Evolutionary conservation across 2,329 filamentous ascomycete species (phyloP), one percentile per base, ranked within the genome.

Genomic region (Neonectria faginata): DNA sequence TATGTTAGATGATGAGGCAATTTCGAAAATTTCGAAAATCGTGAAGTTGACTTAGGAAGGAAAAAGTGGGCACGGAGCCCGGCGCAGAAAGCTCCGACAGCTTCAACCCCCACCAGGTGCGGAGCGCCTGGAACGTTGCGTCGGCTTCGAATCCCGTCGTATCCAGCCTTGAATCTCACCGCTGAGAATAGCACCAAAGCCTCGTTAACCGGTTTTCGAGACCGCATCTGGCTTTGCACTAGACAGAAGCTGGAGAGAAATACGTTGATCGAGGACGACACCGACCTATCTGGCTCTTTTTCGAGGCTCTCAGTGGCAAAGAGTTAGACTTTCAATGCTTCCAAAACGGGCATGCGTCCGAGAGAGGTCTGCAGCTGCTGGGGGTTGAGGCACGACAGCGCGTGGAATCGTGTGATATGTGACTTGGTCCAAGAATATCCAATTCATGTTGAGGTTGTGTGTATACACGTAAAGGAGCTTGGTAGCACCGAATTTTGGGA

Each of bases 21-120:
- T 18, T 25, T 25, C 45, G 25, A 59, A 27, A 41, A 42, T 57
- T 58, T 54, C 0, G 16, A 55, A 20, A 18, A 47, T 57, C 7
- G 31, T 8, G 36, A 62, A 25, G 64, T 57, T 55, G 22, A 51
- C 3, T 14, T 14, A 48, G 50, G 14, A 33, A 18, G 29, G 12
- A 51, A 52, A 56, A 50, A 33, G 64, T 70, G 66, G 69, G 27
- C 8, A 52, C 66, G 58, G 68, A 61, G 5, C 7, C 27, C 67
- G 62, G 58, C 53, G 22, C 31, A 25, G 39, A 12, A 62, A 18
- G 6, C 42, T 66, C 70, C 68, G 69, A 58, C 20, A 5, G 12
- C 14, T 33, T 18, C 33, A 8, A 22, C 7, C 20, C 10, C 29
- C 50, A n/a, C 10, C 10, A 11, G n/a, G 36, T 61, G 53, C 33